Base-by-base conservation (phyloP, 352 stramenopile genomes). In the Globisporangium takayamanum region DNA sequence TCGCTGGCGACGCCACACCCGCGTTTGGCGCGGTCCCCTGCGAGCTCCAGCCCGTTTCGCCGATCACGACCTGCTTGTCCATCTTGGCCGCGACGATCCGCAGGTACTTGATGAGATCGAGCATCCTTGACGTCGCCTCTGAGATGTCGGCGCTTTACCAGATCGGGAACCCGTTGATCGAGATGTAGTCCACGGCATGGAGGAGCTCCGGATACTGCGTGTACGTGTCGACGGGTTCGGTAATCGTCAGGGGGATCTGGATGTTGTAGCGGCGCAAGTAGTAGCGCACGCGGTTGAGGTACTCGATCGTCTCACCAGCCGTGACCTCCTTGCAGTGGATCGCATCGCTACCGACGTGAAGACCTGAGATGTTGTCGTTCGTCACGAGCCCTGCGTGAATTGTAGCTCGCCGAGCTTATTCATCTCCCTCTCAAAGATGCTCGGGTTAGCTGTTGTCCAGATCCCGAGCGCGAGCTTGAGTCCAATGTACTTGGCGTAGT, bases 121-220 rank as follows among this genome's bases (percentile, higher is more conserved):
- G 71, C 28, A 75, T 80, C 10, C 68, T 63, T 5, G 72, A 57
- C 10, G 63, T 62, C 14, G 55, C 80, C n/a, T 89, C 76, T 16
- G 73, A 77, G 15, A 80, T 58, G 45, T 84, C 68, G 6, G 54
- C 57, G 5, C 57, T 47, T 46, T 90, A 78, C 83, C 83, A 91
- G 62, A 87, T 85, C 14, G 78, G 80, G 53, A 93, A 93, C 64
- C 91, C 74, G 70, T 91, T 93, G 41, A 88, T 71, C 20, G 74
- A 84, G 20, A 89, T 60, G 55, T 78, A 77, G 55, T 93, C 83
- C 2, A 89, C 77, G 0, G 75, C 78, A n/a, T 87, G 63, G 26
- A 89, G 54, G 2, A 93, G 60, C 45, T 78, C 28, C 26, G 60
- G 73, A 53, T 91, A 80, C 16, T 60, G 55, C 50, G 82, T 71